A percentile compares a stretch with the other conserved stretches of the same genome.
Evolutionary conservation across 2,329 filamentous ascomycete species (phyloP).

Genomic region (Ophiocordyceps robertsii): DNA sequence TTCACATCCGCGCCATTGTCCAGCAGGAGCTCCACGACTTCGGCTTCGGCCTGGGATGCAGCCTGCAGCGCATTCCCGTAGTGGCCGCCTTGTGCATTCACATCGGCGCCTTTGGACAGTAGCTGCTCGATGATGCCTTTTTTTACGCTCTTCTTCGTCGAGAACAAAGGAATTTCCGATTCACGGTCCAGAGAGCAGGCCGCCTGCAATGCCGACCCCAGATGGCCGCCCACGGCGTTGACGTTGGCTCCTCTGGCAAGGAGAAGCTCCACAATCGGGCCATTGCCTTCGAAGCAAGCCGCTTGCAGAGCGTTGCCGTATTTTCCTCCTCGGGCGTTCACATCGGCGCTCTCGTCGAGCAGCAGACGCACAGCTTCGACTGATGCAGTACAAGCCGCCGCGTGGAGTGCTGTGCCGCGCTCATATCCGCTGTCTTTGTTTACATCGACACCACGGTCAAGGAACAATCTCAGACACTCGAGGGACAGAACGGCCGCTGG

Average conservation of each 20-base stretch:
- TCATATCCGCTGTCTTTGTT: too few relatives aligned
- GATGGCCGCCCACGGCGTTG: neutral
- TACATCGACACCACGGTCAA: too few relatives aligned
- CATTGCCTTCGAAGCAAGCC: neutral
- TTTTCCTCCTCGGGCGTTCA: neutral
- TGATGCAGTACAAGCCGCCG: neutral
- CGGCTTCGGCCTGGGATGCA: neutral
- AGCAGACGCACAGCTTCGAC: neutral
- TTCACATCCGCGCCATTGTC: neutral
- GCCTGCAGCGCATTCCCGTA: neutral
- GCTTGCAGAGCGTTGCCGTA: neutral
- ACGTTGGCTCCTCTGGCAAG: neutral
- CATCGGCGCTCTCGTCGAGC: neutral
- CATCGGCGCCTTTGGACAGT: neutral
- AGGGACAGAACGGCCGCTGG: neutral
- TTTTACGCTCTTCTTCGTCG: neutral
- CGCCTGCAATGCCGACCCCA: neutral
- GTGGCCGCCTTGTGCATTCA: neutral
- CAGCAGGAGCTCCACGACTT: neutral
- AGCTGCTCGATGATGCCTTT: neutral
- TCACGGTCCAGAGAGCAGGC: neutral
- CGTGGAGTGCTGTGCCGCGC: neutral
- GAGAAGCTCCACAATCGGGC: neutral
- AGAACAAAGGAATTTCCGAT: neutral
- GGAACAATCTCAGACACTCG: too few relatives aligned